Conservation (phyloP, 306 rosid genomes). For the Vigna reflexopilosa region DNA sequence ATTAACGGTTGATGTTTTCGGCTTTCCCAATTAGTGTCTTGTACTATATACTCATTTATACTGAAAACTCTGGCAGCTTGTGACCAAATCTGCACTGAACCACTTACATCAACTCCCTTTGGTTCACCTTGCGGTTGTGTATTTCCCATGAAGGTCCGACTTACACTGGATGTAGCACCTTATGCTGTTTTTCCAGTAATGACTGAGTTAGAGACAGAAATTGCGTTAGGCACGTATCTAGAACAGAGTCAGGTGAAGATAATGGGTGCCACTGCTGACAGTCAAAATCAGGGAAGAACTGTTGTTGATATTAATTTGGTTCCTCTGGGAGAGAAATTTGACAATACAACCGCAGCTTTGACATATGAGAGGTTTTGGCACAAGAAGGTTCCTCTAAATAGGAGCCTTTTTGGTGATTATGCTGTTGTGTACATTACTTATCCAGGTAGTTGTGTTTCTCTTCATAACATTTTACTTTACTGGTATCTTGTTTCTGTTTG, state of each 20-base stretch:
- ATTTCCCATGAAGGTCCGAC: constrained; percentile 94
- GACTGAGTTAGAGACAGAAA: constrained; percentile 89
- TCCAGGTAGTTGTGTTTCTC: constrained; percentile 73
- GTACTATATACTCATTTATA: constrained; percentile 58
- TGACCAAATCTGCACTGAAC: constrained; percentile 87
- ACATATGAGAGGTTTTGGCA: constrained; percentile 89
- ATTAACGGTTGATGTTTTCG: constrained; percentile 37
- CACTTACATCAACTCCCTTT: constrained; percentile 87
- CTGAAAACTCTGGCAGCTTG: constrained; percentile 67
- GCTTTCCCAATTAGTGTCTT: constrained; percentile 56
- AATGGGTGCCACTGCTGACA: constrained; percentile 97
- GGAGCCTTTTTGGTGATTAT: constrained; percentile 81
- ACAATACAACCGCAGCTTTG: constrained; percentile 89
- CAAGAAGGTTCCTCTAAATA: constrained; percentile 86
- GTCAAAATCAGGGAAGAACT: constrained; percentile 87
- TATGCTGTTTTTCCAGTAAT: constrained; percentile 90
- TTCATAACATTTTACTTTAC: constrained; percentile 35
- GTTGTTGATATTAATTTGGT: constrained; percentile 90
- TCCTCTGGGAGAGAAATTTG: constrained; percentile 95
- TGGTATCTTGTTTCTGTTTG: constrained; percentile 38
- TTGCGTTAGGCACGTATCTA: constrained; percentile 91
- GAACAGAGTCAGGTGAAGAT: constrained; percentile 96
- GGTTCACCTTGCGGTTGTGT: constrained; percentile 99
- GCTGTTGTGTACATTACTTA: constrained; percentile 74
- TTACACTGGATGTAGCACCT: constrained; percentile 88